Evolutionary conservation across 2,329 filamentous ascomycete genomes (phyloP), one percentile per base, ranked within the genome.

Genomic region (Scedosporium minutisporum): DNA sequence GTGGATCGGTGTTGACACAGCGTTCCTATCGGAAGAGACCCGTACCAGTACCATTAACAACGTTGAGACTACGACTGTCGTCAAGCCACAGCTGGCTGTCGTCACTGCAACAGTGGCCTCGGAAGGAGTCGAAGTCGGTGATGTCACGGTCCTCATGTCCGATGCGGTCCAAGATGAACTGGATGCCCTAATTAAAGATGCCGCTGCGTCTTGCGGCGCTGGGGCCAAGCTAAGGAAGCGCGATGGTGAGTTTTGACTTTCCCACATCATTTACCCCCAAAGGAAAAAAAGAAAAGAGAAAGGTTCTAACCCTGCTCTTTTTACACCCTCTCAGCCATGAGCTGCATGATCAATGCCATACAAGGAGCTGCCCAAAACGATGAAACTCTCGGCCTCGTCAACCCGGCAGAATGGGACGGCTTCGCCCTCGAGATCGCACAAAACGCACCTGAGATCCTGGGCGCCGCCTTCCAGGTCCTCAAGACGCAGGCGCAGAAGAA

Each of bases 11-110:
- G 29, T 44, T 18, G 21, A 60, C 41, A 42, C 38, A 12, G 58
- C 41, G n/a, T 60, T 42, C 38, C 33, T 60, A 41, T 42, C 58
- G 27, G 58, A 60, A 25, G 58, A 42, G 33, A 60, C 33, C 10
- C 33, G 58, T 10, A 60, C 58, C 16, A 60, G 18, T 16, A 60
- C 41, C 58, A 29, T 60, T 29, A 21, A 60, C 41, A 48, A 60
- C 27, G 58, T 60, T 12, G 58, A 60, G 58, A 60, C 58, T 25
- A 48, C 58, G 41, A 60, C 58, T 60, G 58, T 60, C 9, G 58
- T 60, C 18, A 60, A 48, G 41, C 38, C 58, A 25, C 41, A 60
- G 58, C 38, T 60, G 21, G 58, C 58, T 27, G 58, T 60, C 21
- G 58, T 16, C 41, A 60, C 58, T 23, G 58, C 58, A 48, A 60